Base-by-base conservation (phyloP, 2,329 filamentous ascomycete genomes). In the Penicillium sp. region DNA sequence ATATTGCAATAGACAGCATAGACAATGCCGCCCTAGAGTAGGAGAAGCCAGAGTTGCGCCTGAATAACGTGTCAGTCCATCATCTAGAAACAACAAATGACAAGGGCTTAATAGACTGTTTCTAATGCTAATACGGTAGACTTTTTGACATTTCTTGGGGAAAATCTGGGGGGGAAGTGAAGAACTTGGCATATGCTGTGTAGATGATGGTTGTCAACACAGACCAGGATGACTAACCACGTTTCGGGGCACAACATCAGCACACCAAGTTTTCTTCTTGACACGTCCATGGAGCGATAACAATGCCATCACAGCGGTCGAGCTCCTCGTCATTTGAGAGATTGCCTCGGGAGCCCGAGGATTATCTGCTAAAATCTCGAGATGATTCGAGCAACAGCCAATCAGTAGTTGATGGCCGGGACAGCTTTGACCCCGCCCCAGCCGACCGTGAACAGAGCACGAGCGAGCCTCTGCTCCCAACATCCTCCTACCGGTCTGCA, bases 381-480 rank as follows among this genome's bases (percentile, higher is more conserved):
- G 52, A 62, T 60, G 58, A 62, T 44, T 62, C 57, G 19, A 59
- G 52, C 21, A 63, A 31, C 52, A 61, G 50, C 48, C 60, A 64
- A 51, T 62, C 64, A n/a, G 45, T 65, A 56, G 41, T 52, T 45
- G 55, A 63, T 35, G 56, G 49, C 17, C 64, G 68, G 59, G 59
- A 53, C n/a, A 69, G 69, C 48, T 60, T 59, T 57, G 67, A 69
- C 50, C 66, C 68, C 55, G 58, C 52, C 19, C 60, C 63, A 49
- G 59, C 53, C 55, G 56, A 61, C 35, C 49, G 58, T 11, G 60
- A 61, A 38, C 52, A 66, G 44, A 62, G 54, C 55, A 64, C 66
- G 29, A 64, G 58, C 23, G 67, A 70, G 19, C 69, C 69, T 21
- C 66, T 70, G 13, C 63, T 70, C 46, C 69, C 69, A 41, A 67